Evolutionary conservation across 805 yeast species (phyloP).

Genomic region (Ogataea paradorogensis): DNA sequence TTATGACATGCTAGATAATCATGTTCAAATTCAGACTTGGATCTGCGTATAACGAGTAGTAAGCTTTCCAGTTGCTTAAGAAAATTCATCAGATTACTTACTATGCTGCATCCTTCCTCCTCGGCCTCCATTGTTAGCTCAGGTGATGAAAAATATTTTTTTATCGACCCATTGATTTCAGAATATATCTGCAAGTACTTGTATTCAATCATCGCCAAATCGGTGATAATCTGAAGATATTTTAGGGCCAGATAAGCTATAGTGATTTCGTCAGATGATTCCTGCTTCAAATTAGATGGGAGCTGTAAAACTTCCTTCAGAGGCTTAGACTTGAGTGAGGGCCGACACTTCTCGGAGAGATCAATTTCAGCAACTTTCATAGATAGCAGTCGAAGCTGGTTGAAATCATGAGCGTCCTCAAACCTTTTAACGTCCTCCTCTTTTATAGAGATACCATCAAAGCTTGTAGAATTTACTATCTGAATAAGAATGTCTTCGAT

Average conservation of each 20-base stretch:
- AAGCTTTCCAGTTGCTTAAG: slow-evolving; percentile 25
- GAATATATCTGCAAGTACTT: slow-evolving; percentile 27
- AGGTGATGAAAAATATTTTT: slow-evolving; percentile 26
- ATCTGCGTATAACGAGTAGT: slow-evolving; percentile 13
- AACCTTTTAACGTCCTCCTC: neutral
- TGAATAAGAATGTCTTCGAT: slow-evolving; percentile 14
- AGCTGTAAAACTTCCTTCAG: slow-evolving; percentile 7
- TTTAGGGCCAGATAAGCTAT: slow-evolving; percentile 22
- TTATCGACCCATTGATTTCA: slow-evolving; percentile 24
- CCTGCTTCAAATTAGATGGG: slow-evolving; percentile 3
- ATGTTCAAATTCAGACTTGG: slow-evolving; percentile 20
- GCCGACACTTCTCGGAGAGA: slow-evolving; percentile 2
- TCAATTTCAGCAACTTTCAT: slow-evolving; percentile 9
- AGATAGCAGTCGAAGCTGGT: slow-evolving; percentile 10
- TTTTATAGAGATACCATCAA: neutral
- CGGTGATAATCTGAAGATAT: slow-evolving; percentile 26
- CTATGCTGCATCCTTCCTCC: slow-evolving; percentile 24
- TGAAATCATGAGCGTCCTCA: slow-evolving; percentile 5
- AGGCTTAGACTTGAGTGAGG: neutral
- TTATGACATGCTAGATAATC: slow-evolving; percentile 1
- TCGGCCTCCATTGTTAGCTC: slow-evolving; percentile 24
- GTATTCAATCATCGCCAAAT: slow-evolving; percentile 27
- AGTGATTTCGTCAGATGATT: slow-evolving; percentile 2
- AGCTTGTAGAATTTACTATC: slow-evolving; percentile 5
- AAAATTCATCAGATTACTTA: slow-evolving; percentile 24